These are phyloP conservation scores for Drechslerella coelobrocha DNA, from an alignment of 2,329 filamentous ascomycete genomes.

Conservation along the genomic window DNA sequence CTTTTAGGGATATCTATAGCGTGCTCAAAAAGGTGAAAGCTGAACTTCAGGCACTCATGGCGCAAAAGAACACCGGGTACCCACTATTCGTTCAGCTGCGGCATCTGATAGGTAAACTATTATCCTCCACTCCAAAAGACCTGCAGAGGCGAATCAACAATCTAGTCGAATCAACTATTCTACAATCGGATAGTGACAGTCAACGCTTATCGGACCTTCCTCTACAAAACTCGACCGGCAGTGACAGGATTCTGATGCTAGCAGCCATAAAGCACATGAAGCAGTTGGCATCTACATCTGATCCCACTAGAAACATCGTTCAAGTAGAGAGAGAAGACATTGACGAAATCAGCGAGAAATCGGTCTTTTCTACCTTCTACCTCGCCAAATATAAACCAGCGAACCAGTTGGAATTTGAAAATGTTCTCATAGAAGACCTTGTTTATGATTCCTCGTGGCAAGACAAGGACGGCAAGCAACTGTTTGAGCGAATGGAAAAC, in stretches of 20 bases:
- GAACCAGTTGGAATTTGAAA: not conserved
- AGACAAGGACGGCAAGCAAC: not conserved
- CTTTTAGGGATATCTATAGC: not conserved
- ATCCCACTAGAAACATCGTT: not conserved
- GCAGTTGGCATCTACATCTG: not conserved
- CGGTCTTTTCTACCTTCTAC: not conserved
- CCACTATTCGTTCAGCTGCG: not conserved
- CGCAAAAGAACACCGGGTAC: not conserved
- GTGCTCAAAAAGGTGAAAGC: not conserved
- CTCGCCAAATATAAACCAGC: not conserved
- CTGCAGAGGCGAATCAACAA: not conserved
- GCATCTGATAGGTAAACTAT: not conserved
- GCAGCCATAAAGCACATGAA: slow-evolving; percentile 1
- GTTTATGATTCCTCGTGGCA: not conserved
- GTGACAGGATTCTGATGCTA: slow-evolving; percentile 1
- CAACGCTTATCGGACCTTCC: not conserved
- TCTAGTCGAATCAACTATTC: not conserved
- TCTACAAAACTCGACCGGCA: not conserved
- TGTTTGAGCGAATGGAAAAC: not conserved
- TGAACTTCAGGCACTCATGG: not conserved
- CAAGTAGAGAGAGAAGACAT: not conserved
- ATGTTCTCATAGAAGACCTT: not conserved
- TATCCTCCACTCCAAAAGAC: not conserved
- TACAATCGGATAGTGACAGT: not conserved
- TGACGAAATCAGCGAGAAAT: not conserved